Base-by-base conservation (phyloP, 2,329 filamentous ascomycete genomes). In the Zarea fungicola region DNA sequence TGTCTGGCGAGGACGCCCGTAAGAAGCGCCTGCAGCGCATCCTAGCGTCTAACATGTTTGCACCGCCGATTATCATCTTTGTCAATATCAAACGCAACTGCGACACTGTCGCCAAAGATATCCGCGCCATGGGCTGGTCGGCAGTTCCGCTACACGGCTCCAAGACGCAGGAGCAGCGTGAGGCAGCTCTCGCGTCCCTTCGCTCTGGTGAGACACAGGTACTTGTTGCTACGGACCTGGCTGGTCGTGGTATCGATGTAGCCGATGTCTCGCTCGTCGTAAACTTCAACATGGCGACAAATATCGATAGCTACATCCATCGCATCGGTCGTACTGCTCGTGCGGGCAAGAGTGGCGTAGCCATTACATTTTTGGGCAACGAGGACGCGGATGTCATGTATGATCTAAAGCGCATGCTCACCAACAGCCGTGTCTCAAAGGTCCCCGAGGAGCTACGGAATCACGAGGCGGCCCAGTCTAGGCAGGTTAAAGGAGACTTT, bases 71-170 rank as follows among this genome's bases (percentile, higher is more conserved):
- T 66, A 99, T 99, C 60, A 91, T 99, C 55, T 99, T 99, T 66
- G 93, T 99, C 80, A 99, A 99, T 69, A 96, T 97, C 82, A 97
- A 97, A 72, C 87, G 91, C 59, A 97, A 97, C 73, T 97, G 92
- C 73, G 93, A 99, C 65, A 88, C 89, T 51, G 86, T 99, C 41
- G 92, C 92, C 3, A 81, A 89, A 53, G 92, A 97, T 63, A 93
- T 99, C 74, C 93, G 95, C 64, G 80, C 87, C 45, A 93, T 93
- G 83, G 93, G 93, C 58, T 93, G 90, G 76, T 87, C 83, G 18
- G 82, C 86, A 7, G 91, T 95, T 60, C 96, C 92, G 0, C 73
- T 99, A 26, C 93, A 99, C 71, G 92, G 93, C 54, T 89, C 84
- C 72, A 99, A 99, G 70, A 96, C 92, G 0, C 93, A 99, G 70